A percentile compares a stretch with the other conserved stretches of the same genome.
These are phyloP conservation scores for Millerozyma miso DNA, from an alignment of 805 yeast genomes.

Conservation along the genomic window DNA sequence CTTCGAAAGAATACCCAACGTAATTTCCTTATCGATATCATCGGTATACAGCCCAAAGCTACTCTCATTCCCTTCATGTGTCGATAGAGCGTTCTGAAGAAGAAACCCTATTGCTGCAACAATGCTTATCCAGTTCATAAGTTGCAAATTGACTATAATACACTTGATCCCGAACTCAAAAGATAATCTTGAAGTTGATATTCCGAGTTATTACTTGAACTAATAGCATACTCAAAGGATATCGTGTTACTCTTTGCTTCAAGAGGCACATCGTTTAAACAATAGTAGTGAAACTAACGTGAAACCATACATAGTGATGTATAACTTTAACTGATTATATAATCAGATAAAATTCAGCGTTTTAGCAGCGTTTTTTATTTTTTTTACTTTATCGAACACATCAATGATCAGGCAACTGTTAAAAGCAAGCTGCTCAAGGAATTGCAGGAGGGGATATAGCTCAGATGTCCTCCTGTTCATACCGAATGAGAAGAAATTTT, in stretches of 20 bases:
- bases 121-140: neutral
- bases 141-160: neutral
- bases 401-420: neutral
- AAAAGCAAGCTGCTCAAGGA: neutral
- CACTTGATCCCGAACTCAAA: too few species aligned
- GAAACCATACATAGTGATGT: too few species aligned
- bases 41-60: neutral
- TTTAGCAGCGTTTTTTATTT: neutral
- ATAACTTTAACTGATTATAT: neutral
- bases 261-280: too few species aligned
- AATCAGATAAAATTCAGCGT: neutral
- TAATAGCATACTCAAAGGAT: too few species aligned
- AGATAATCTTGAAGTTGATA: neutral
- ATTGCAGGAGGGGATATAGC: constrained; percentile 1
- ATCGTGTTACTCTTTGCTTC: too few species aligned
- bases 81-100: neutral
- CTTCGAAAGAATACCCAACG: neutral
- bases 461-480: constrained; percentile 17
- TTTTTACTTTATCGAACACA: neutral
- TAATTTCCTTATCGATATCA: neutral
- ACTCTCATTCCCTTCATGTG: neutral
- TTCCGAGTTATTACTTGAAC: too few species aligned
- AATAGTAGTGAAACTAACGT: too few species aligned
- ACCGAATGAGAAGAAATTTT: constrained; percentile 24
- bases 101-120: neutral